A percentile compares a stretch with the other conserved stretches of the same genome.
Evolutionary conservation across 257 asterid genomes (phyloP).

Genomic region (Penstemon davidsonii): DNA sequence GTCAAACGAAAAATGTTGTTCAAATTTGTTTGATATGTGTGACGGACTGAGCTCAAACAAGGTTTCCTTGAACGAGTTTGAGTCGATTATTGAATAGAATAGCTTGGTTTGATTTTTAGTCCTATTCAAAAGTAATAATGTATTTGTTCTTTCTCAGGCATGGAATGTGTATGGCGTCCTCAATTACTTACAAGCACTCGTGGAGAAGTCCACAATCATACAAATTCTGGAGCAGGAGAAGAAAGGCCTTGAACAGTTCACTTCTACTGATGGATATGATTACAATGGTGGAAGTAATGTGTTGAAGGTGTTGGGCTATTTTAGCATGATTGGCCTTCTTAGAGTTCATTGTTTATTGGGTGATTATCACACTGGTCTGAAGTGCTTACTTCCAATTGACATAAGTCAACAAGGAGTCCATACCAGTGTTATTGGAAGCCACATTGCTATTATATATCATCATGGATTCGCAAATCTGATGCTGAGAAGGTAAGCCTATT

Average conservation of each 20-base stretch:
- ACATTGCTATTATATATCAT: constrained; percentile 83
- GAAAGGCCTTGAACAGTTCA: constrained; percentile 89
- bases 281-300: constrained; percentile 97
- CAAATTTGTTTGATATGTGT: too few species aligned
- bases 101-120: too few species aligned
- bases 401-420: constrained; percentile 87
- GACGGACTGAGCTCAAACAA: too few species aligned
- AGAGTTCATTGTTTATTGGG: constrained; percentile 98
- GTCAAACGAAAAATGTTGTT: too few species aligned
- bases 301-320: constrained; percentile 92
- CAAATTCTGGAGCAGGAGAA: constrained; percentile 89
- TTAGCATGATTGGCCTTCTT: constrained; percentile 95
- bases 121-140: neutral
- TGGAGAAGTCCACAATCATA: constrained; percentile 82
- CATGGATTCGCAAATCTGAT: constrained; percentile 96
- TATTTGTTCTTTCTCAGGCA: constrained; percentile 48
- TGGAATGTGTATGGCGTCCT: constrained; percentile 98
- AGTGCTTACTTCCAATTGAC: constrained; percentile 86
- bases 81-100: too few species aligned
- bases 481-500: constrained; percentile 71
- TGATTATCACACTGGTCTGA: constrained; percentile 93
- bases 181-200: constrained; percentile 87
- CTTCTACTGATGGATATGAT: constrained; percentile 93
- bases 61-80: too few species aligned
- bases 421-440: constrained; percentile 90